Evolutionary conservation across 2,329 filamentous ascomycete species (phyloP), one percentile per base, ranked within the genome.

Genomic region (Cladosporium sp.): DNA sequence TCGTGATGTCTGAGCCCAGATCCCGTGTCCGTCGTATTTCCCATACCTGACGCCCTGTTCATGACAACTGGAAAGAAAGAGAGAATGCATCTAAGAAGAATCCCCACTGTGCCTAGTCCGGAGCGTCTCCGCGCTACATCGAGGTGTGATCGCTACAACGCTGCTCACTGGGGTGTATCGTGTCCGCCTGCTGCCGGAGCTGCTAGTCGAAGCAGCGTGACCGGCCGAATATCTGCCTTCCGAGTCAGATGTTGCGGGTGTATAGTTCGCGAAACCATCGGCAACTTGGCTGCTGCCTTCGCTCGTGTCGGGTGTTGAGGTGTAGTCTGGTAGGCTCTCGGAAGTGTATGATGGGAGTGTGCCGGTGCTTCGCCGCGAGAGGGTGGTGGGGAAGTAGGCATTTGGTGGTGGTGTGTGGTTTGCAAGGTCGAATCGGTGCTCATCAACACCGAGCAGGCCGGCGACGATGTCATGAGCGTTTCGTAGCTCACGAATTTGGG

Each of bases 391-490:
- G 22, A 66, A 60, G 20, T 66, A 66, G 25, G 68, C 62, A 36
- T 61, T 50, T 34, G 66, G 66, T 38, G 67, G 65, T 45, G 66
- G 64, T 39, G 66, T 62, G 58, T 65, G 58, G 19, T 61, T 40
- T 8, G 59, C 64, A n/a, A 63, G 40, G 17, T 60, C 73, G 69
- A 69, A 75, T 68, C 65, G 71, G 67, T 66, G 43, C 28, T 65
- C 63, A 30, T 65, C 62, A 12, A 65, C 64, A 17, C 63, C 55
- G 14, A 72, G 65, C 28, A 72, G 60, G 25, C 62, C 70, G 50
- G 60, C 72, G 1, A 84, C 82, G 25, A 82, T 78, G 52, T 80
- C 76, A 51, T 83, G 79, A 0, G 81, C 81, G 17, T 77, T 73
- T 34, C 80, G 73, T 19, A 85, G 70, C 50, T 79, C 77, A 14